Conservation (phyloP, 768 basidiomycete species). For the Lentinula sp. region DNA sequence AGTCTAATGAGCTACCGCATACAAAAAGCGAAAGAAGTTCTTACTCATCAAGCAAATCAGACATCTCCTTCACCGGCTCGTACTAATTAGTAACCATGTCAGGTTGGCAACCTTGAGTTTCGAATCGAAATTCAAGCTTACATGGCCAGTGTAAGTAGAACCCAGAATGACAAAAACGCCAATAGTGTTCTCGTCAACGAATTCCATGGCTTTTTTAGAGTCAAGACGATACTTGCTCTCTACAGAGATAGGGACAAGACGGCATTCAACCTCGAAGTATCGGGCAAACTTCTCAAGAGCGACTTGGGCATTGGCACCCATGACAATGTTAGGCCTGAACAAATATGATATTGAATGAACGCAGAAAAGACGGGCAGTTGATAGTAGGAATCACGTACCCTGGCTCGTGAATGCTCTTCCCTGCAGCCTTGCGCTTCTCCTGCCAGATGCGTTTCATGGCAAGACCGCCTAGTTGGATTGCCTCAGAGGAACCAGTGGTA, state of each 20-base stretch:
- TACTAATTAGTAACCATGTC: conserved; percentile 54
- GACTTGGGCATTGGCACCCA: conserved; percentile 71
- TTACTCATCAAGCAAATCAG: conserved; percentile 58
- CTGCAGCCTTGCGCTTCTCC: conserved; percentile 55
- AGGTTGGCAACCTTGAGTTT: conserved; percentile 20
- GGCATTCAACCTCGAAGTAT: conserved; percentile 64
- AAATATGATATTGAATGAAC: background rate
- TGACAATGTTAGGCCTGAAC: conserved; percentile 53
- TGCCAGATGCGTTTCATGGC: conserved; percentile 75
- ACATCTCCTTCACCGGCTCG: conserved; percentile 84
- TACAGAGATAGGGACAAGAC: conserved; percentile 44
- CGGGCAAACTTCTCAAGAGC: conserved; percentile 69
- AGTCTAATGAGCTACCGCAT: background rate
- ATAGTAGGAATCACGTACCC: conserved; percentile 36
- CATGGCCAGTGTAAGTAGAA: conserved; percentile 63
- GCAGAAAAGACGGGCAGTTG: background rate
- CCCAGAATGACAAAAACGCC: conserved; percentile 54
- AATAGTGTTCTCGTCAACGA: conserved; percentile 71
- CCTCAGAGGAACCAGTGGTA: conserved; percentile 68
- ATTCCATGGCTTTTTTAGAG: conserved; percentile 57
- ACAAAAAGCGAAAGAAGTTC: background rate
- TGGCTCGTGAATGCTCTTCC: conserved; percentile 72
- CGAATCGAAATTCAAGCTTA: conserved; percentile 26
- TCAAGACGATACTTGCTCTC: conserved; percentile 51
- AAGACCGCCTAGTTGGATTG: conserved; percentile 68